Conservation (phyloP, 352 stramenopile genomes). For the Phytopythium oedochilum region DNA sequence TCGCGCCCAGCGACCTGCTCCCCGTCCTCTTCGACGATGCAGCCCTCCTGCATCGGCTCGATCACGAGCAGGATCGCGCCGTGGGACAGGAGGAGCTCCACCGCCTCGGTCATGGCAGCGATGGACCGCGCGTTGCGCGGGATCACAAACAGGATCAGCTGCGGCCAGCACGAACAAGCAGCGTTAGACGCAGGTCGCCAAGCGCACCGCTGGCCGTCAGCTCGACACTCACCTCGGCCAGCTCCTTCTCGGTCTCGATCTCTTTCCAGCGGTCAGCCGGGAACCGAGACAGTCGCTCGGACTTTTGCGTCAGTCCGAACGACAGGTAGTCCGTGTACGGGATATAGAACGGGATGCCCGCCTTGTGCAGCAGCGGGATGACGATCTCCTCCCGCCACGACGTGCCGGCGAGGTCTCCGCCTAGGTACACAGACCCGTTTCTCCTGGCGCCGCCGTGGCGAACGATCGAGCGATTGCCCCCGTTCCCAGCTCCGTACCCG, state of each 20-base stretch:
- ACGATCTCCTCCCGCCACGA: slow-evolving; percentile 74
- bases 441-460: background rate
- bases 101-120: slow-evolving; percentile 76
- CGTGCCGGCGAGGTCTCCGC: slow-evolving; percentile 65
- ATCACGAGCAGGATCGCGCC: slow-evolving; percentile 76
- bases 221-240: slow-evolving; percentile 39
- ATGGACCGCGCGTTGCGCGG: slow-evolving; percentile 68
- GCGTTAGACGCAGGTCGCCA: background rate
- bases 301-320: slow-evolving; percentile 41
- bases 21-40: slow-evolving; percentile 44
- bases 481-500: background rate
- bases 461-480: background rate
- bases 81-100: slow-evolving; percentile 68
- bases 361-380: slow-evolving; percentile 67
- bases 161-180: background rate
- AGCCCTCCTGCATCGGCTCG: slow-evolving; percentile 61
- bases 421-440: slow-evolving; percentile 65
- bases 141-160: slow-evolving; percentile 82
- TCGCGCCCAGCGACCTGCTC: slow-evolving; percentile 46
- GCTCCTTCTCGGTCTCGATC: slow-evolving; percentile 53
- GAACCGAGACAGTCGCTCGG: slow-evolving; percentile 20
- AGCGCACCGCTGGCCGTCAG: background rate
- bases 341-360: slow-evolving; percentile 70
- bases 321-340: slow-evolving; percentile 69
- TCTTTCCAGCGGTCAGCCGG: slow-evolving; percentile 41